Evolutionary conservation across 805 yeast genomes (phyloP).

Genomic region (Yamadazyma olivae): DNA sequence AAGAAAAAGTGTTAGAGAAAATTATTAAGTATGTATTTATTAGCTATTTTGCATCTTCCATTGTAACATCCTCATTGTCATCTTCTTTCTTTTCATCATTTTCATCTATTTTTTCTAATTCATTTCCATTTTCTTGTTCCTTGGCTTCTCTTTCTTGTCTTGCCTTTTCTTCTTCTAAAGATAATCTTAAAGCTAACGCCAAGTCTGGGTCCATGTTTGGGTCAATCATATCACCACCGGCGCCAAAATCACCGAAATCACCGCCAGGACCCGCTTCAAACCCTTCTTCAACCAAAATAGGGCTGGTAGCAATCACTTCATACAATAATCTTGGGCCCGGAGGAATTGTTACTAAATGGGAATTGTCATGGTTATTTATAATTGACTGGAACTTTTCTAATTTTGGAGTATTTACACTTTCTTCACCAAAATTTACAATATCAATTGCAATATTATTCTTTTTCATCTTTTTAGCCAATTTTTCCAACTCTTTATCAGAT

Average conservation of each 20-base stretch:
- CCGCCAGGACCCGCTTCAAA: slow-evolving; percentile 45
- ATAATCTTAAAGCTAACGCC: slow-evolving; percentile 91
- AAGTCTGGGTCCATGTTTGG: slow-evolving; percentile 95
- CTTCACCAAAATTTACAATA: slow-evolving; percentile 90
- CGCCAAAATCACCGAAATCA: slow-evolving; percentile 38
- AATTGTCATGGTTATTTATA: slow-evolving; percentile 72
- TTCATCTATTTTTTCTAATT: slow-evolving; percentile 32
- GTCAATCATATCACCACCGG: slow-evolving; percentile 51
- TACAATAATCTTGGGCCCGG: slow-evolving; percentile 85
- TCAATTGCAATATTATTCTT: slow-evolving; percentile 91
- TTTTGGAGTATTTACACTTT: slow-evolving; percentile 67
- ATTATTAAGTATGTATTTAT: background rate
- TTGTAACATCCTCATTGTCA: slow-evolving; percentile 14
- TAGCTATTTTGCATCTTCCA: slow-evolving; percentile 13
- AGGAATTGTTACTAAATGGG: slow-evolving; percentile 81
- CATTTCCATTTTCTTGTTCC: slow-evolving; percentile 25
- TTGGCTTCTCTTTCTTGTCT: slow-evolving; percentile 77
- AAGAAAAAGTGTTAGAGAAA: background rate
- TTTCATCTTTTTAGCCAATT: slow-evolving; percentile 87
- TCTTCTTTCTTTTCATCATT: slow-evolving; percentile 15
- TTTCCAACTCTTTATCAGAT: slow-evolving; percentile 66
- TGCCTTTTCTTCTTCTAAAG: slow-evolving; percentile 90
- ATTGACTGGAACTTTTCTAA: slow-evolving; percentile 74
- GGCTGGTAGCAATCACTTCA: slow-evolving; percentile 75
- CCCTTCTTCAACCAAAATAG: slow-evolving; percentile 68